Evolutionary conservation across 768 basidiomycete genomes (phyloP), one percentile per base, ranked within the genome.

Genomic region (Clavulina sp.): DNA sequence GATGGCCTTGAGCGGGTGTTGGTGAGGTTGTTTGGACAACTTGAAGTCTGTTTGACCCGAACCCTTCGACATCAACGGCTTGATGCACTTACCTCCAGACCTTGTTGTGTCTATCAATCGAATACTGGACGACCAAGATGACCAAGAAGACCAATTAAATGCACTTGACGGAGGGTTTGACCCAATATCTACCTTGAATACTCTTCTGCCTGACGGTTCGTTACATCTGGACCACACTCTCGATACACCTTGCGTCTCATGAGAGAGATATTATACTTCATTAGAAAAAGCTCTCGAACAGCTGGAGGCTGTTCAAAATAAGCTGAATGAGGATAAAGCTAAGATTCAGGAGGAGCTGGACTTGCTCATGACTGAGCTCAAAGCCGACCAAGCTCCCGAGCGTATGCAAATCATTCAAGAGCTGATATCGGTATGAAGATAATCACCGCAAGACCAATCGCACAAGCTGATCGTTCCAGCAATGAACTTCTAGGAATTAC

Each of bases 341-440:
- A 73, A 76, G 48, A 66, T 93, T 28, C 78, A 81, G 60, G 66
- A 68, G 19, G 85, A 92, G 67, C 81, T 95, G 41, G 70, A 78
- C 49, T 56, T 65, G 6, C 69, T 96, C 51, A 75, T 80, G 54
- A 69, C 65, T 24, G 78, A 86, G 61, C 66, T 96, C 50, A 71
- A 72, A 57, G 68, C 66, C 9, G 83, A 84, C 57, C 89, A 93
- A 63, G 84, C 91, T 65, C 84, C 84, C n/a, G 76, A 77, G 50
- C 73, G 79, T 58, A 91, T 97, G 84, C 79, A 82, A 51, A 68
- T 80, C 49, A 89, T 95, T 30, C 95, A 97, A 64, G 87, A 87
- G 64, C 88, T 95, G 76, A 96, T 99, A 50, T 89, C 84, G 21
- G 93, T 96, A 57, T 53, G 77, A 62, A 7, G 23, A 34, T 23